Percentiles rank a stretch among this genome's conserved stretches.
phyloP scores from a whole-genome alignment of 1,139 yeast species.

The Protomyces lactucae-debilis region DNA sequence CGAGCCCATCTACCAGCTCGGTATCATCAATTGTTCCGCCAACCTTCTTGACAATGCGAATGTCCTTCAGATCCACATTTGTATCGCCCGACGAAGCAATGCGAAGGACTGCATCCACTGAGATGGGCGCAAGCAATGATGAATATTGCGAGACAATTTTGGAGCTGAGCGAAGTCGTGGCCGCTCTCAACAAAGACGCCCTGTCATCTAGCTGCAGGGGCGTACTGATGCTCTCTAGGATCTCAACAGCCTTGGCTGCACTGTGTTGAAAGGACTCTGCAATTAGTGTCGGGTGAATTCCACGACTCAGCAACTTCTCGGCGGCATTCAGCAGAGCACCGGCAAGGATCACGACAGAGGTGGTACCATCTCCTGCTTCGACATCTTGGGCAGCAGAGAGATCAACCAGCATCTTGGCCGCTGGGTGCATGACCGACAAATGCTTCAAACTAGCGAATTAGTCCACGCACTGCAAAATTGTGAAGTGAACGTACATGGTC shows the following conservation, averaged over 20 bases:
- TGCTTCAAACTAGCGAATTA: slow-evolving; percentile 52
- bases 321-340: slow-evolving; percentile 95
- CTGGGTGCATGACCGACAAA: slow-evolving; percentile 97
- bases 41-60: slow-evolving; percentile 82
- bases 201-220: slow-evolving; percentile 69
- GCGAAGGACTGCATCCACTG: slow-evolving; percentile 87
- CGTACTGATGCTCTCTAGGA: slow-evolving; percentile 77
- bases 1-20: slow-evolving; percentile 86
- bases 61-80: slow-evolving; percentile 81
- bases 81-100: slow-evolving; percentile 51
- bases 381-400: slow-evolving; percentile 96
- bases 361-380: slow-evolving; percentile 99
- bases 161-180: slow-evolving; percentile 86
- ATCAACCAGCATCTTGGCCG: slow-evolving; percentile 96
- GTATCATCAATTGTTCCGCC: slow-evolving; percentile 99
- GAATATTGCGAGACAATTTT: slow-evolving; percentile 86
- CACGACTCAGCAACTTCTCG: slow-evolving; percentile 78
- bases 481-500: slow-evolving; percentile 50
- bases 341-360: slow-evolving; percentile 90
- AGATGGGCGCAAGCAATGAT: slow-evolving; percentile 77
- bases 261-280: slow-evolving; percentile 95
- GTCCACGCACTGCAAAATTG: background rate
- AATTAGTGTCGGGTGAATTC: slow-evolving; percentile 92
- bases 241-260: slow-evolving; percentile 78
- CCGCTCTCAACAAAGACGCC: slow-evolving; percentile 82